These are phyloP conservation scores for Lolium multiflorum DNA, from an alignment of 176 grass and related monocot species.

Conservation along the genomic window DNA sequence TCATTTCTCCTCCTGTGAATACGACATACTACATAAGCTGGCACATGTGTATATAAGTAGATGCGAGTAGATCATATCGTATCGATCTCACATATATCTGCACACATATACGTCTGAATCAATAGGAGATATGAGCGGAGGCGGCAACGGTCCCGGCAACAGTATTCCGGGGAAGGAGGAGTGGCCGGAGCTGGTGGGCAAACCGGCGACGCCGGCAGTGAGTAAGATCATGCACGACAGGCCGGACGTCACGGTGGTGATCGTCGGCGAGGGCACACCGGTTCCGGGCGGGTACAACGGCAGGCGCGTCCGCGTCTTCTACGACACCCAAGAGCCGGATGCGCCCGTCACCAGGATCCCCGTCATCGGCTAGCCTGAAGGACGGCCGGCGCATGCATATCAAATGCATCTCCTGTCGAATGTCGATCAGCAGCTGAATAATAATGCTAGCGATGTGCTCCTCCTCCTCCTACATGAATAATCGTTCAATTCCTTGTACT, in stretches of 20 bases:
- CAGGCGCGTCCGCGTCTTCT: constrained; percentile 50
- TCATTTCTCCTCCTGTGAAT: background rate
- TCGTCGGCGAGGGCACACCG: constrained; percentile 20
- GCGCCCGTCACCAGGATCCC: constrained; percentile 37
- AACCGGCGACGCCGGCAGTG: constrained; percentile 37
- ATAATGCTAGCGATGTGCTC: background rate
- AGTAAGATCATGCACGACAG: constrained; percentile 45
- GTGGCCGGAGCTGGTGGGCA: constrained; percentile 45
- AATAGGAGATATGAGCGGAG: background rate
- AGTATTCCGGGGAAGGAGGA: background rate
- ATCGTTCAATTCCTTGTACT: background rate
- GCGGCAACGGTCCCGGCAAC: background rate
- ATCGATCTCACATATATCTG: too few species aligned
- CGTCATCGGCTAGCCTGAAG: constrained; percentile 20
- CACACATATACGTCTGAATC: background rate
- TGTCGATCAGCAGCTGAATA: background rate
- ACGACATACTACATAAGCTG: background rate
- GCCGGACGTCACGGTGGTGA: constrained; percentile 26
- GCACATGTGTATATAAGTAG: background rate
- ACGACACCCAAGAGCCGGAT: constrained; percentile 4
- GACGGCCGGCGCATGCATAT: background rate
- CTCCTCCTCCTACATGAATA: background rate
- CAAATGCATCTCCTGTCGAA: background rate
- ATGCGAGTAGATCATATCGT: background rate
- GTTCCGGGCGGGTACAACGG: constrained; percentile 15